Percentiles rank a stretch among this genome's conserved stretches.
Evolutionary conservation across 2,329 filamentous ascomycete species (phyloP).

Genomic region (Ophiocordyceps camponoti-leonardi): DNA sequence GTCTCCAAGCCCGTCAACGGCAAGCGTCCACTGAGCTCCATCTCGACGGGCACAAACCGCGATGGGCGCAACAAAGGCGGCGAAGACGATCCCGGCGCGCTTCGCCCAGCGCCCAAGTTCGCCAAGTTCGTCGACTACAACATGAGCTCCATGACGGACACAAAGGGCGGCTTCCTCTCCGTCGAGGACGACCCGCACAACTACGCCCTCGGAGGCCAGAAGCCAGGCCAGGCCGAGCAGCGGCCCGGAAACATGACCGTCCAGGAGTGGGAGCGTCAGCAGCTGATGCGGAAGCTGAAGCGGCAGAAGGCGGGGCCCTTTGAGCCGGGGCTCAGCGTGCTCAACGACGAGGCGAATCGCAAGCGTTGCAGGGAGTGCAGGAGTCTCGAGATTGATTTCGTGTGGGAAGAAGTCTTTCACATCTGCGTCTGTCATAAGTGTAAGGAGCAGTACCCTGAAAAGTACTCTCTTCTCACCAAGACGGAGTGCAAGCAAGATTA

Average conservation of each 20-base stretch:
- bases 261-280: constrained; percentile 78
- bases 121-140: constrained; percentile 95
- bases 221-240: constrained; percentile 22
- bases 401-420: constrained; percentile 76
- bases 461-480: constrained; percentile 90
- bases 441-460: constrained; percentile 81
- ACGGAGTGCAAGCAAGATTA: constrained; percentile 95
- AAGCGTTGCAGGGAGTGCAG: constrained; percentile 74
- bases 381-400: constrained; percentile 78
- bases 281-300: constrained; percentile 55
- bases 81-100: constrained; percentile 26
- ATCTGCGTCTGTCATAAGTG: constrained; percentile 63
- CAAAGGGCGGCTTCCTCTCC: constrained; percentile 89
- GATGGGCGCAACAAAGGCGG: constrained; percentile 41
- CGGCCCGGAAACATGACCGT: constrained; percentile 80
- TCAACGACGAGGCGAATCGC: constrained; percentile 43
- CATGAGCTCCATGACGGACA: constrained; percentile 95
- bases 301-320: constrained; percentile 65
- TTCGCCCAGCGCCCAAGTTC: constrained; percentile 73
- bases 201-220: constrained; percentile 42
- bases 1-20: constrained; percentile 25
- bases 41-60: constrained; percentile 26
- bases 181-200: constrained; percentile 84
- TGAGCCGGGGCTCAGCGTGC: constrained; percentile 70
- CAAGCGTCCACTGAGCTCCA: constrained; percentile 57